Conservation (phyloP, 495 filamentous ascomycete genomes). For the Cudoniella acicularis region DNA sequence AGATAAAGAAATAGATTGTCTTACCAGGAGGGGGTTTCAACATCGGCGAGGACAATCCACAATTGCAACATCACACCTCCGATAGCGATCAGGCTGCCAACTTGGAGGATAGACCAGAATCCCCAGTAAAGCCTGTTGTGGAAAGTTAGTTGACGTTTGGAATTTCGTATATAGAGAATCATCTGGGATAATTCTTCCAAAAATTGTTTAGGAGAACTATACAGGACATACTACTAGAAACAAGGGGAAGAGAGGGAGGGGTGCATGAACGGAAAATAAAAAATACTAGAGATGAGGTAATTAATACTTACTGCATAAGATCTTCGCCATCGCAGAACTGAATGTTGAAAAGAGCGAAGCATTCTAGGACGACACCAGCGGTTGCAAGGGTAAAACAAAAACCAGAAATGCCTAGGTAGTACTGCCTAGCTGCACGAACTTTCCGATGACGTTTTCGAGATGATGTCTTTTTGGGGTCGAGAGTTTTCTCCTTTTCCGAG, state of each 20-base stretch:
- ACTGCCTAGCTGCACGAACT: neutral
- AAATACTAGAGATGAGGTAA: too few relatives aligned
- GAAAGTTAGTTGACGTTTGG: neutral
- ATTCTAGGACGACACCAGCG: conserved; percentile 40
- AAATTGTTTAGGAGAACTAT: too few relatives aligned
- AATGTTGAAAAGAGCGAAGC: conserved; percentile 41
- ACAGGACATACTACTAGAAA: too few relatives aligned
- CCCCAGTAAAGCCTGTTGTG: conserved; percentile 14
- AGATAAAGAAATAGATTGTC: too few relatives aligned
- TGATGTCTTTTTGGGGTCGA: neutral
- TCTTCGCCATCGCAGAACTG: conserved; percentile 52
- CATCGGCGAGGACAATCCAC: conserved; percentile 36
- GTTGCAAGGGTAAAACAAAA: conserved; percentile 30
- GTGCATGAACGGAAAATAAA: too few relatives aligned
- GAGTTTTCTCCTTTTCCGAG: neutral
- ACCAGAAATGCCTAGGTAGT: conserved; percentile 4
- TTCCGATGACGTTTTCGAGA: neutral
- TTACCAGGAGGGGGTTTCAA: conserved; percentile 38
- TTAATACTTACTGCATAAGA: conserved; percentile 39
- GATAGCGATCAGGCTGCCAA: conserved; percentile 46
- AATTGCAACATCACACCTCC: conserved; percentile 39
- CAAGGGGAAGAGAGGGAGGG: too few relatives aligned
- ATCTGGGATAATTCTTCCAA: neutral
- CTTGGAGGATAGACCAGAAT: conserved; percentile 38
- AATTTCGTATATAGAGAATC: neutral